Percentiles rank a stretch among this genome's conserved stretches.
These are phyloP conservation scores for Bombardia bombarda DNA, from an alignment of 495 filamentous ascomycete species.

Conservation along the genomic window DNA sequence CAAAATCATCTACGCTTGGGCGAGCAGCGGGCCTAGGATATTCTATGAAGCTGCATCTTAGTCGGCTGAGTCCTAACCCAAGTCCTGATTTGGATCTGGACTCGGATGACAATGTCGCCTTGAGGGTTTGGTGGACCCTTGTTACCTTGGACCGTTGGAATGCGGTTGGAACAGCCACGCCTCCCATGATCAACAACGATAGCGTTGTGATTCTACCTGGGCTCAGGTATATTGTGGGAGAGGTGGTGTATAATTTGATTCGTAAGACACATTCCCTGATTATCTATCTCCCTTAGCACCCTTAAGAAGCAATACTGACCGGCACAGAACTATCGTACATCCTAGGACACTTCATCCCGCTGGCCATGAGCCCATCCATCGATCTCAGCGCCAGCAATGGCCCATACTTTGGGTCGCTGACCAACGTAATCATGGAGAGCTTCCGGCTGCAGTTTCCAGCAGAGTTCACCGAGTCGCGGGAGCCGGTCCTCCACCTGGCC, in stretches of 20 bases:
- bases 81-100: conserved; percentile 46
- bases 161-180: conserved; percentile 55
- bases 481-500: conserved; percentile 53
- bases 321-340: conserved; percentile 28
- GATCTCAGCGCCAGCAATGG: conserved; percentile 8
- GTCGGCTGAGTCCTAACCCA: conserved; percentile 15
- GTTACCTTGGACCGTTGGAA: conserved; percentile 71
- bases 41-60: conserved; percentile 46
- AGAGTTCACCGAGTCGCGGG: conserved; percentile 15
- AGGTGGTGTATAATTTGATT: conserved; percentile 54
- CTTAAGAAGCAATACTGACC: conserved; percentile 20
- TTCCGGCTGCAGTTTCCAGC: conserved; percentile 39
- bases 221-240: conserved; percentile 58
- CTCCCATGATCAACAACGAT: conserved; percentile 51
- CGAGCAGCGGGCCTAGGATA: conserved; percentile 53
- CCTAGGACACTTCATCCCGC: conserved; percentile 23
- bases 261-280: conserved; percentile 43
- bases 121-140: conserved; percentile 69
- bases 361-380: conserved; percentile 10
- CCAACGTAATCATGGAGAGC: conserved; percentile 31
- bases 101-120: conserved; percentile 60
- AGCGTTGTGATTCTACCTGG: conserved; percentile 54
- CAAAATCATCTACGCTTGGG: conserved; percentile 38
- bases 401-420: conserved; percentile 14
- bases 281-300: background rate